A percentile compares a stretch with the other conserved stretches of the same genome.
Evolutionary conservation across 1,139 yeast species (phyloP).

Genomic region (Oligophagozyma castellii): DNA sequence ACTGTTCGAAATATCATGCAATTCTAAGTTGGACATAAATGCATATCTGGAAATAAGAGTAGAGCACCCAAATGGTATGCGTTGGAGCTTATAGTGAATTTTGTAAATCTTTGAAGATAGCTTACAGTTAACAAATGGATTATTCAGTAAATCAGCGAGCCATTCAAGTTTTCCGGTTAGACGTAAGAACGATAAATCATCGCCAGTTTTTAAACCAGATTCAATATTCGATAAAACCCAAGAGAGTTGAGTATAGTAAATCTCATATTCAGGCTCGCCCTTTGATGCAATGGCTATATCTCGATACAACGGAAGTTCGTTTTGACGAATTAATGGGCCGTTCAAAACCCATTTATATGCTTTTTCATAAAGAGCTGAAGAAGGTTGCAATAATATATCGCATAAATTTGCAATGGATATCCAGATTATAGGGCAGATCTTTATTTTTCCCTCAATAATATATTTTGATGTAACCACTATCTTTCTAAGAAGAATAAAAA

Average conservation of each 20-base stretch:
- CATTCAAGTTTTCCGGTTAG: slow-evolving; percentile 52
- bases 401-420: slow-evolving; percentile 39
- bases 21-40: slow-evolving; percentile 33
- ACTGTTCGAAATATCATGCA: slow-evolving; percentile 1
- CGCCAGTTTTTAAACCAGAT: slow-evolving; percentile 31
- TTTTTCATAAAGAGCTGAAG: slow-evolving; percentile 62
- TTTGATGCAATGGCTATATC: slow-evolving; percentile 31
- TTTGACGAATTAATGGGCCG: slow-evolving; percentile 31
- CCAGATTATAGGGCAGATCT: slow-evolving; percentile 32
- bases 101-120: slow-evolving; percentile 30
- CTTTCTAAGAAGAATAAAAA: slow-evolving; percentile 48
- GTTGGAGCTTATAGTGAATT: slow-evolving; percentile 38
- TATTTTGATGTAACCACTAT: slow-evolving; percentile 36
- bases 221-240: slow-evolving; percentile 52
- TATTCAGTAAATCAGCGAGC: slow-evolving; percentile 40
- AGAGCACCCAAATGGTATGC: slow-evolving; percentile 48
- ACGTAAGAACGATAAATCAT: slow-evolving; percentile 41
- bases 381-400: slow-evolving; percentile 47
- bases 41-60: slow-evolving; percentile 53
- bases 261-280: slow-evolving; percentile 32
- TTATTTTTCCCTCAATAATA: slow-evolving; percentile 8
- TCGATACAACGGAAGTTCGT: slow-evolving; percentile 54
- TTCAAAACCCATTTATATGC: slow-evolving; percentile 44
- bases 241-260: slow-evolving; percentile 40
- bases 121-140: slow-evolving; percentile 34